These are phyloP conservation scores for Monosporascus sp. DNA, from an alignment of 2,329 filamentous ascomycete species.

Conservation along the genomic window DNA sequence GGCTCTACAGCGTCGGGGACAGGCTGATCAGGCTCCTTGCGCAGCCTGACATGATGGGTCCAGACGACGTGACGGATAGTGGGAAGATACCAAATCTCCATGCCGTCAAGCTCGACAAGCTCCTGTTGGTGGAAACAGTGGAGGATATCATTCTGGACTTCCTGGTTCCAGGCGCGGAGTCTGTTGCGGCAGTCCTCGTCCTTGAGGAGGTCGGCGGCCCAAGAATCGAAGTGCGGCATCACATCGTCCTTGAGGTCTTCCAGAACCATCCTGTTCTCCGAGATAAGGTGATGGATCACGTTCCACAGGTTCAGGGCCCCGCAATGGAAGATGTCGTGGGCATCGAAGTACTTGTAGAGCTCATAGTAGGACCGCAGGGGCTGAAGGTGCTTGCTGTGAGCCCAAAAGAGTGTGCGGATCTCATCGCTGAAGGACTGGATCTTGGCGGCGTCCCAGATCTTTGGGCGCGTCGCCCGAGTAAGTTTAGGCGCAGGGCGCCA, in stretches of 20 bases:
- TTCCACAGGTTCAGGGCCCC: conserved; percentile 45
- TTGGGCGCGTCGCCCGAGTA: conserved; percentile 4
- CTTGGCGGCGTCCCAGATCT: conserved; percentile 32
- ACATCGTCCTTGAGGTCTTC: conserved; percentile 21
- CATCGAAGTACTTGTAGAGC: conserved; percentile 44
- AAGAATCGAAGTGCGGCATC: conserved; percentile 10
- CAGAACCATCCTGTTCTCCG: conserved; percentile 33
- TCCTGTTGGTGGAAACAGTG: conserved; percentile 9
- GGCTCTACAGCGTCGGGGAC: background rate
- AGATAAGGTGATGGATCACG: conserved; percentile 34
- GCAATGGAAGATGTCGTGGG: conserved; percentile 38
- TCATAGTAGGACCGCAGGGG: conserved; percentile 29
- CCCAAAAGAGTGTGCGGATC: conserved; percentile 8
- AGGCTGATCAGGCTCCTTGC: background rate
- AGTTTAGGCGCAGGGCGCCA: conserved; percentile 26
- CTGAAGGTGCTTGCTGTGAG: conserved; percentile 9
- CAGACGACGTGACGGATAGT: conserved; percentile 11
- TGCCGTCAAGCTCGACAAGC: conserved; percentile 6
- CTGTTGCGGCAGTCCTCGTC: conserved; percentile 4
- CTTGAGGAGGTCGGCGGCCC: conserved; percentile 8
- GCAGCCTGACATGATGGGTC: conserved; percentile 7
- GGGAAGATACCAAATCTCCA: conserved; percentile 9
- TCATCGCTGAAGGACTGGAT: conserved; percentile 20
- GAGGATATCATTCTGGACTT: conserved; percentile 9
- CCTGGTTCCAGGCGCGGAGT: conserved; percentile 12